These are phyloP conservation scores for Penicillium sp. DNA, from an alignment of 2,329 filamentous ascomycete genomes.

Conservation along the genomic window DNA sequence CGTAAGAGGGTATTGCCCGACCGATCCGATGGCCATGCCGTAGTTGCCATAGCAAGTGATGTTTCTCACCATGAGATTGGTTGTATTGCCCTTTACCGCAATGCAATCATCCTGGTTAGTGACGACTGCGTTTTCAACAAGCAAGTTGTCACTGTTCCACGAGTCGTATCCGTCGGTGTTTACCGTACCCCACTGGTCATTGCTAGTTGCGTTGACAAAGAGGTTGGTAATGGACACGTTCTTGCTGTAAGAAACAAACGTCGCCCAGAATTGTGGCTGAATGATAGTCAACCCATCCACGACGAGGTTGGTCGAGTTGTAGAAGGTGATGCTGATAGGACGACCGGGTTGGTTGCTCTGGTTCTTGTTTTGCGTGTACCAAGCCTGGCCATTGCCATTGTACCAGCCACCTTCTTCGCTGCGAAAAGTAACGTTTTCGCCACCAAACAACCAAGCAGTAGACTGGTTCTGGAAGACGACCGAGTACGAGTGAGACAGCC, in stretches of 20 bases:
- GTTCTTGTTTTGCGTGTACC: conserved; percentile 53
- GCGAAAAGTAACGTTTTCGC: conserved; percentile 50
- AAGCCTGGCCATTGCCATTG: conserved; percentile 60
- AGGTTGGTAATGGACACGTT: conserved; percentile 55
- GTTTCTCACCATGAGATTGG: conserved; percentile 41
- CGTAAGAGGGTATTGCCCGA: conserved; percentile 40
- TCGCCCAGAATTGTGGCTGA: conserved; percentile 53
- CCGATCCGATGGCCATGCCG: conserved; percentile 41
- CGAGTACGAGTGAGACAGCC: conserved; percentile 51
- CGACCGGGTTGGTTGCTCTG: conserved; percentile 50
- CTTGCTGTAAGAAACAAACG: conserved; percentile 47
- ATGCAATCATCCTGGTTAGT: conserved; percentile 38
- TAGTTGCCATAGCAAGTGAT: conserved; percentile 39
- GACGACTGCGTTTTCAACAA: conserved; percentile 49
- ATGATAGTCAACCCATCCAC: conserved; percentile 51
- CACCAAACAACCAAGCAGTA: conserved; percentile 56
- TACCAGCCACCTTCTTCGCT: conserved; percentile 55
- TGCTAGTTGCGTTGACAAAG: conserved; percentile 51
- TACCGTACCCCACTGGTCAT: conserved; percentile 46
- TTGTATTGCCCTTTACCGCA: conserved; percentile 43
- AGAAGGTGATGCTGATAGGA: conserved; percentile 55
- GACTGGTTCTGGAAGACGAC: conserved; percentile 58
- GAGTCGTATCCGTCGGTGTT: conserved; percentile 54
- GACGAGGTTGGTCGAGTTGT: conserved; percentile 48
- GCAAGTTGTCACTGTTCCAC: conserved; percentile 51